A percentile compares a stretch with the other conserved stretches of the same genome.
phyloP scores from a whole-genome alignment of 768 basidiomycete species.

The Kwoniella sp. region DNA sequence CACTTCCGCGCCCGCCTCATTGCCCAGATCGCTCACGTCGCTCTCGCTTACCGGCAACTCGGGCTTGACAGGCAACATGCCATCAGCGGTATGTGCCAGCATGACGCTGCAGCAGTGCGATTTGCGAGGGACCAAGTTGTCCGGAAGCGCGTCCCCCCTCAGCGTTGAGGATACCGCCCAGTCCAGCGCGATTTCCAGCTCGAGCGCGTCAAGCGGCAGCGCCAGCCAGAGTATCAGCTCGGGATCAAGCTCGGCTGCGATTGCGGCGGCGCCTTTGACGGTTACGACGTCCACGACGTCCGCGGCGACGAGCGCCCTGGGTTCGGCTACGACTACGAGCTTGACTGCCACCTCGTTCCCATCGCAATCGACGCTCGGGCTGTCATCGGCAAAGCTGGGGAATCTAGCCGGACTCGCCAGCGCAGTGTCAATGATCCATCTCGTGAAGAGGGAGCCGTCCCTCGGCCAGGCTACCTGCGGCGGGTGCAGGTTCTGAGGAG shows the following conservation, averaged over 20 bases:
- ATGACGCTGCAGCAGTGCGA: conserved; percentile 40
- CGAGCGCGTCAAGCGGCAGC: neutral
- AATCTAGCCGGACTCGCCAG: no score
- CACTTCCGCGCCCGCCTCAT: conserved; percentile 31
- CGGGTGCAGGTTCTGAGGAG: neutral
- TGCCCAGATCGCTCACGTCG: conserved; percentile 38
- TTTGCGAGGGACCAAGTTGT: conserved; percentile 34
- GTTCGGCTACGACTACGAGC: neutral
- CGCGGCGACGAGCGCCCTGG: neutral
- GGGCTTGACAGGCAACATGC: conserved; percentile 37
- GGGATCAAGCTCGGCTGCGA: neutral
- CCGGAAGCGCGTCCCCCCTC: neutral
- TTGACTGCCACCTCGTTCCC: no score
- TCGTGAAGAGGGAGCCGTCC: neutral
- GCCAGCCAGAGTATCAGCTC: neutral
- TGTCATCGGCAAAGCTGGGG: no score
- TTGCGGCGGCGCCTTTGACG: neutral
- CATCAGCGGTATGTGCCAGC: conserved; percentile 29
- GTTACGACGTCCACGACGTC: neutral
- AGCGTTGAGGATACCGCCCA: neutral
- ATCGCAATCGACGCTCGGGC: no score
- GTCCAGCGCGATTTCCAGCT: neutral
- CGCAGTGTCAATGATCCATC: neutral
- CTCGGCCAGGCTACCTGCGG: neutral
- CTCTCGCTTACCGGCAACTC: conserved; percentile 46